These are phyloP conservation scores for Raddia guianensis DNA, from an alignment of 176 grass and related monocot genomes.

Conservation along the genomic window DNA sequence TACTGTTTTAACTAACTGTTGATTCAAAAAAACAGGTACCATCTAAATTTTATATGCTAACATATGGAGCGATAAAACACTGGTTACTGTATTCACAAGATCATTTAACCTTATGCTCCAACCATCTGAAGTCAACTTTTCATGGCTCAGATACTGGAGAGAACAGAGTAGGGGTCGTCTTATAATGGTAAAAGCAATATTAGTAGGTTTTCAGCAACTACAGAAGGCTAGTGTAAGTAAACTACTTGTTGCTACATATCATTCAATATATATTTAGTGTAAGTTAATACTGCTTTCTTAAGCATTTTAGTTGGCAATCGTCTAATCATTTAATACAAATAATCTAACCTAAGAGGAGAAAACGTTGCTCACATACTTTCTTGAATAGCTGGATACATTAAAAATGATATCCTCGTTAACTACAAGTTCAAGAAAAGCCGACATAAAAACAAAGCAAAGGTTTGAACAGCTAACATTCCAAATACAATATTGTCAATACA, in stretches of 20 bases:
- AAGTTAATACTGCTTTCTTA: background rate
- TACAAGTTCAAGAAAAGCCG: background rate
- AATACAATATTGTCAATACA: conserved; percentile 16
- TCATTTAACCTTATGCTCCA: background rate
- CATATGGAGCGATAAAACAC: background rate
- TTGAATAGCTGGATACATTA: background rate
- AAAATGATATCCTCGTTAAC: background rate
- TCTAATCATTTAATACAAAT: conserved; percentile 10
- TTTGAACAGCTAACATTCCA: background rate
- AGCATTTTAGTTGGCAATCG: background rate
- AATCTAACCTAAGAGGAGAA: background rate
- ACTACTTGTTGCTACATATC: background rate
- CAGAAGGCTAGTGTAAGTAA: background rate
- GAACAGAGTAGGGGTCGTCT: background rate
- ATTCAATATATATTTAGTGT: background rate
- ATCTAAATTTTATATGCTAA: background rate
- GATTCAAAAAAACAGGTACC: background rate
- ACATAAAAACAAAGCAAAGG: background rate
- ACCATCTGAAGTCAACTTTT: background rate
- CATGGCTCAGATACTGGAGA: background rate
- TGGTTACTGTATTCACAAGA: background rate
- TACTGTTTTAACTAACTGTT: background rate
- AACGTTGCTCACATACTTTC: background rate
- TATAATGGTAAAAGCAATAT: background rate
- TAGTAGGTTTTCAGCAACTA: background rate